A percentile compares a stretch with the other conserved stretches of the same genome.
Evolutionary conservation across 805 yeast genomes (phyloP).

Genomic region (Metschnikowia matae): DNA sequence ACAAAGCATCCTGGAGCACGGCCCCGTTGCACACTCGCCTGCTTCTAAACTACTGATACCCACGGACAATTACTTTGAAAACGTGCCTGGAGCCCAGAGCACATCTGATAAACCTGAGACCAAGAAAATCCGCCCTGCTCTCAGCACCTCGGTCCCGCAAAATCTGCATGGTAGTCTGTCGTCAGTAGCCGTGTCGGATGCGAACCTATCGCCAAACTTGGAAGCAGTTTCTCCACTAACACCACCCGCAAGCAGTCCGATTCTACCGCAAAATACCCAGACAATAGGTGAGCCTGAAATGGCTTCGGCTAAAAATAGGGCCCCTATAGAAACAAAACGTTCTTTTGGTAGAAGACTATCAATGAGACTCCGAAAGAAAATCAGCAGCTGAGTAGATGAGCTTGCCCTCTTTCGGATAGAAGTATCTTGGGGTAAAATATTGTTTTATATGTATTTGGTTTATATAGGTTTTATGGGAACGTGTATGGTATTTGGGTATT

Average conservation of each 20-base stretch:
- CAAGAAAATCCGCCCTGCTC: not conserved
- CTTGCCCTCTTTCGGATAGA: not conserved
- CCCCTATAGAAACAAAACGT: not conserved
- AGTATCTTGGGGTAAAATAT: too few relatives aligned
- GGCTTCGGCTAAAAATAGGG: not conserved
- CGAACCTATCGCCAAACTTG: not conserved
- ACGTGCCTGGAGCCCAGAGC: not conserved
- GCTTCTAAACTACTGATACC: not conserved
- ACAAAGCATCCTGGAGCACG: slow-evolving; percentile 3
- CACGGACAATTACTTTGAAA: slow-evolving; percentile 1
- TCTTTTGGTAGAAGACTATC: slow-evolving; percentile 11
- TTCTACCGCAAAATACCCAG: not conserved
- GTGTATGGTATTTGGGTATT: not conserved
- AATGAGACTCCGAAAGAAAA: slow-evolving; percentile 4
- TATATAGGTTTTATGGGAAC: not conserved
- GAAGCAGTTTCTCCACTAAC: slow-evolving; percentile 5
- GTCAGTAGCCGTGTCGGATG: not conserved
- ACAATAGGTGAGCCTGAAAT: not conserved
- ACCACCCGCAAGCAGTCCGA: slow-evolving; percentile 1
- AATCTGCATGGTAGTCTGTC: not conserved
- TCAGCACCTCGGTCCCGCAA: not conserved
- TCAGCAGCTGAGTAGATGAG: not conserved
- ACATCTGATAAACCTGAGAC: not conserved
- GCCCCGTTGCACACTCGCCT: not conserved
- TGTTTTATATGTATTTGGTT: not conserved